Conservation (phyloP, 192 early-diverging fungal genomes). For the Thamnidium elegans region DNA sequence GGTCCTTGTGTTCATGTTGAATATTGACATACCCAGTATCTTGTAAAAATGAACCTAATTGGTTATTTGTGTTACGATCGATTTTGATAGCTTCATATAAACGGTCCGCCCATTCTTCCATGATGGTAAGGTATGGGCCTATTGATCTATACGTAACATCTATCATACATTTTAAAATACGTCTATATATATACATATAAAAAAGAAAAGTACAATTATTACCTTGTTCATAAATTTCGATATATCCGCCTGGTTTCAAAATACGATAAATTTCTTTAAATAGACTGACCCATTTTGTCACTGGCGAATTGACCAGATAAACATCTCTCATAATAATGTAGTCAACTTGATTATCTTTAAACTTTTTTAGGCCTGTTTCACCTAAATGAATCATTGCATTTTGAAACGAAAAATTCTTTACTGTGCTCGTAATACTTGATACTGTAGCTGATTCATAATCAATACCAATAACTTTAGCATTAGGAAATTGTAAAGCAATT, state of each 20-base stretch:
- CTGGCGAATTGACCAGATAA: slow-evolving; percentile 7
- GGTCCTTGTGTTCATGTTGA: background rate
- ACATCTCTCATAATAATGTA: slow-evolving; percentile 23
- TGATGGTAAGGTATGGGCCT: background rate
- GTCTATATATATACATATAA: background rate
- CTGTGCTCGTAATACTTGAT: background rate
- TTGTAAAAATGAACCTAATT: background rate
- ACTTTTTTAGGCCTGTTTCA: slow-evolving; percentile 12
- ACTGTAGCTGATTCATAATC: slow-evolving; percentile 1
- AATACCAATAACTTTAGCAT: slow-evolving; percentile 17
- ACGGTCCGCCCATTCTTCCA: background rate
- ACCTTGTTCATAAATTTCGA: slow-evolving; percentile 29
- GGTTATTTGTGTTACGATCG: background rate
- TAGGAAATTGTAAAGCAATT: slow-evolving; percentile 27
- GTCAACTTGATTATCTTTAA: slow-evolving; percentile 12
- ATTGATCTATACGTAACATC: background rate
- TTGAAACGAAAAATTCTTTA: slow-evolving; percentile 15
- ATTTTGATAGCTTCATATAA: slow-evolving; percentile 5
- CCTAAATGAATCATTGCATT: background rate
- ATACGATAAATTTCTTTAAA: slow-evolving; percentile 26
- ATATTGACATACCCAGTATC: slow-evolving; percentile 9
- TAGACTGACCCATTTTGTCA: slow-evolving; percentile 17
- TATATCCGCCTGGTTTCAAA: slow-evolving; percentile 26
- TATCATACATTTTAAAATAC: background rate
- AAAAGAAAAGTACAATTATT: background rate